A percentile compares a stretch with the other conserved stretches of the same genome.
Evolutionary conservation across 176 grass and related monocot genomes (phyloP).

Genomic region (Carex littledalei): DNA sequence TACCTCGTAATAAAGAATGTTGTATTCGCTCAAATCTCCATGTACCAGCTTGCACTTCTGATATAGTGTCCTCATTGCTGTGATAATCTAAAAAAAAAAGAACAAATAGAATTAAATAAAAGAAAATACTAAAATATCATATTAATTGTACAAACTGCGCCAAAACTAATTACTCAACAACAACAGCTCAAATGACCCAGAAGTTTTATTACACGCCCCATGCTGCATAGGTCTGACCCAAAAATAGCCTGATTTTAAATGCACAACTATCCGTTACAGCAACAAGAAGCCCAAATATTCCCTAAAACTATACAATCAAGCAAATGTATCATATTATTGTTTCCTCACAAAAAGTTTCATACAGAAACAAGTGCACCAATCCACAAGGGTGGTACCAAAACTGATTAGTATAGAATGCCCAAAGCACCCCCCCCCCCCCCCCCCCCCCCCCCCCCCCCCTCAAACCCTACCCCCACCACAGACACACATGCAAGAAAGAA

Average conservation of each 20-base stretch:
- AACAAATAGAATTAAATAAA: slow-evolving; percentile 29
- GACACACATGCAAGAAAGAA: background rate
- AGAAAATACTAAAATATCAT: background rate
- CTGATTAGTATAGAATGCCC: background rate
- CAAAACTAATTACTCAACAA: background rate
- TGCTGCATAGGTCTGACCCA: background rate
- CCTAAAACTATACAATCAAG: background rate
- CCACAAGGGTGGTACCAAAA: background rate
- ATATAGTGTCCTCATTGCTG: slow-evolving; percentile 72
- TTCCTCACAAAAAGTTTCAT: background rate
- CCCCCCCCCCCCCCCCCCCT: background rate
- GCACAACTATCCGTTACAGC: background rate
- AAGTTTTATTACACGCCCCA: background rate
- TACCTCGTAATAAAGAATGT: slow-evolving; percentile 99
- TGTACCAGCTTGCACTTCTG: slow-evolving; percentile 98
- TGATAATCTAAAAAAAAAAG: slow-evolving; percentile 68
- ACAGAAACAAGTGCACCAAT: background rate
- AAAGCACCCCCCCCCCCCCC: background rate
- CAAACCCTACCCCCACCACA: background rate
- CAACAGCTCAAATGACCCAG: too few species aligned
- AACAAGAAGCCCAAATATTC: background rate
- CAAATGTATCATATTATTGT: background rate
- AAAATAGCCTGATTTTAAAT: background rate
- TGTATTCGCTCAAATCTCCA: slow-evolving; percentile 99
- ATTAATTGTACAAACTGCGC: background rate